Evolutionary conservation across 768 basidiomycete species (phyloP).

Genomic region (Mycena maculata): DNA sequence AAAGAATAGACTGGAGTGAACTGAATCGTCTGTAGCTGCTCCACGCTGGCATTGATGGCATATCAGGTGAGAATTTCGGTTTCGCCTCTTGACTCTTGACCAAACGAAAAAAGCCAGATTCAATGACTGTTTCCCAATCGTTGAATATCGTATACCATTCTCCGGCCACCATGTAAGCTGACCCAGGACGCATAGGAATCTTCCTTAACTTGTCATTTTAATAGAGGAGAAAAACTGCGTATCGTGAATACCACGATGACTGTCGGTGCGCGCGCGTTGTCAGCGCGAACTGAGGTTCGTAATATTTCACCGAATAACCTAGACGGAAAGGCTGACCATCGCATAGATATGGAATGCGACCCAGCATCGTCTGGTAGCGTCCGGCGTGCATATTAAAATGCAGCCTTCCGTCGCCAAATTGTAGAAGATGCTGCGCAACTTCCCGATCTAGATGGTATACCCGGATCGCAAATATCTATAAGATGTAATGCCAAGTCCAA

Average conservation of each 20-base stretch:
- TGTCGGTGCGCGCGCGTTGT: constrained; percentile 17
- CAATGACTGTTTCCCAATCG: constrained; percentile 19
- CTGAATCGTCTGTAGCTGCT: not conserved
- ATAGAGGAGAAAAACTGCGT: constrained; percentile 25
- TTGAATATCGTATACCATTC: constrained; percentile 31
- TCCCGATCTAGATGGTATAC: too few relatives aligned
- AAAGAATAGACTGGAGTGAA: not conserved
- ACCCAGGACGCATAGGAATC: not conserved
- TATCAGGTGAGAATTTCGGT: not conserved
- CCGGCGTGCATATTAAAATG: constrained; percentile 25
- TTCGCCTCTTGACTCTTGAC: too few relatives aligned
- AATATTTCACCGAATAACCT: not conserved
- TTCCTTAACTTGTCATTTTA: not conserved
- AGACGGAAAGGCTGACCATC: too few relatives aligned
- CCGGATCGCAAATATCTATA: too few relatives aligned
- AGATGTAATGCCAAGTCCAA: too few relatives aligned
- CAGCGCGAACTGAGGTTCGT: constrained; percentile 23
- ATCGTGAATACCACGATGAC: constrained; percentile 29
- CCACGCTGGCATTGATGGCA: not conserved
- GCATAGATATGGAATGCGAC: constrained; percentile 28
- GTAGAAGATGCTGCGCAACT: too few relatives aligned
- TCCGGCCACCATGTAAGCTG: constrained; percentile 29
- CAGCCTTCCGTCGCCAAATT: not conserved
- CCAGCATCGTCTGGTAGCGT: constrained; percentile 15
- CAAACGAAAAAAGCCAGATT: too few relatives aligned